Conservation (phyloP, 2,329 filamentous ascomycete species). For the Aureobasidium sp. region DNA sequence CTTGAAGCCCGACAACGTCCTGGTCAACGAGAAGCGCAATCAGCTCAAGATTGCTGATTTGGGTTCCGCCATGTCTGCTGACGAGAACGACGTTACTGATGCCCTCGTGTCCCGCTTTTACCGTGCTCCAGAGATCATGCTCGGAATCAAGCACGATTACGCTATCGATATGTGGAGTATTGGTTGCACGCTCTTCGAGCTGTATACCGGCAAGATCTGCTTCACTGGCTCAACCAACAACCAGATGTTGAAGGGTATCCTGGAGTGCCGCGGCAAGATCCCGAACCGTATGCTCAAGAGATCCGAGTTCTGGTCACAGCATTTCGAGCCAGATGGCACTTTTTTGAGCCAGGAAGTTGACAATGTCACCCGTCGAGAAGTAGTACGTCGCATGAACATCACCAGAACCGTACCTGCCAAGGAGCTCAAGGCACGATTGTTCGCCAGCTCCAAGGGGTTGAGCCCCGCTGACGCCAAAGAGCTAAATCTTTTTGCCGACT, state of each 20-base stretch:
- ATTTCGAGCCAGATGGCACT: slow-evolving; percentile 78
- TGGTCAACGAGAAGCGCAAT: slow-evolving; percentile 76
- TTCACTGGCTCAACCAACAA: slow-evolving; percentile 96
- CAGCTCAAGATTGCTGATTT: slow-evolving; percentile 92
- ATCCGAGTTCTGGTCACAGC: slow-evolving; percentile 63
- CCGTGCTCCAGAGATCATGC: slow-evolving; percentile 89
- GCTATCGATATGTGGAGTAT: slow-evolving; percentile 97
- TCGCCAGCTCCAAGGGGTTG: slow-evolving; percentile 58
- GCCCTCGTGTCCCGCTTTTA: slow-evolving; percentile 98
- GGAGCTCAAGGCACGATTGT: slow-evolving; percentile 72
- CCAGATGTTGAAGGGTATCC: slow-evolving; percentile 93
- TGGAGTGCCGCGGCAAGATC: slow-evolving; percentile 90
- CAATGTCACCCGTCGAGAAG: slow-evolving; percentile 75
- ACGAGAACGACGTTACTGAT: slow-evolving; percentile 85
- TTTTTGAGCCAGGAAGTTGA: slow-evolving; percentile 82
- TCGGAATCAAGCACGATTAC: slow-evolving; percentile 93
- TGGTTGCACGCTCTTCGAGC: slow-evolving; percentile 91
- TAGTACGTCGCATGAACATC: slow-evolving; percentile 57
- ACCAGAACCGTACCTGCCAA: slow-evolving; percentile 55
- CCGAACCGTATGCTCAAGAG: slow-evolving; percentile 81
- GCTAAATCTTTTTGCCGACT: slow-evolving; percentile 72
- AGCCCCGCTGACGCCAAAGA: slow-evolving; percentile 67
- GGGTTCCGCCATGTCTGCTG: slow-evolving; percentile 86
- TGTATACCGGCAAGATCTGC: slow-evolving; percentile 95
- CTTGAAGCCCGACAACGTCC: slow-evolving; percentile 94